These are phyloP conservation scores for Aspergillus unguis DNA, from an alignment of 2,329 filamentous ascomycete genomes.

Conservation along the genomic window DNA sequence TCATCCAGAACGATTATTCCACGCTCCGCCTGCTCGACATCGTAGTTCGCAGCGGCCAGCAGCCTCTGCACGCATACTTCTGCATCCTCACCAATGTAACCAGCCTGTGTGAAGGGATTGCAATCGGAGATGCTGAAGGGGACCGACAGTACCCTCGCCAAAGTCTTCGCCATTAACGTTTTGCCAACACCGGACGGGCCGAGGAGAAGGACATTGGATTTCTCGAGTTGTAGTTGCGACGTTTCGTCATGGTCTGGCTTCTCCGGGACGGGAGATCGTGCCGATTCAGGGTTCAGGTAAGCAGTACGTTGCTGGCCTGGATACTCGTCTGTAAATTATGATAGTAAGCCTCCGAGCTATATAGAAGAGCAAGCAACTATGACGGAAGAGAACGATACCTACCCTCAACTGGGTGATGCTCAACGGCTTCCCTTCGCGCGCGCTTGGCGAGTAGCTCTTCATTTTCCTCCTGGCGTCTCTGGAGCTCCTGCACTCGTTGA, in stretches of 20 bases:
- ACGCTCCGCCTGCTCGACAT: conserved; percentile 76
- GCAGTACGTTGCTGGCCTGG: conserved; percentile 59
- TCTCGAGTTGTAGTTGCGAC: conserved; percentile 74
- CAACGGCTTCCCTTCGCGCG: conserved; percentile 65
- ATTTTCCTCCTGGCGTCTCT: conserved; percentile 74
- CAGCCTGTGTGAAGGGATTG: conserved; percentile 91
- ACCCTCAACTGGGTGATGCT: conserved; percentile 78
- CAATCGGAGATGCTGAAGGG: conserved; percentile 95
- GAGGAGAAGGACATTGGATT: conserved; percentile 87
- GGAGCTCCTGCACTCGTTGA: conserved; percentile 73
- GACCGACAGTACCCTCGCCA: conserved; percentile 89
- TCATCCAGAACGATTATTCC: conserved; percentile 96
- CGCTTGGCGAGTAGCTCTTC: conserved; percentile 70
- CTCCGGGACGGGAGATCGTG: conserved; percentile 25
- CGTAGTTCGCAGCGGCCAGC: conserved; percentile 85
- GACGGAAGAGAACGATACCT: conserved; percentile 12
- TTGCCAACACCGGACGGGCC: conserved; percentile 95
- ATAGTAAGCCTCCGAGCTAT: neutral
- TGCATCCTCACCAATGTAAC: conserved; percentile 97
- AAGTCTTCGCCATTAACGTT: conserved; percentile 85
- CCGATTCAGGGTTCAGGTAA: conserved; percentile 31
- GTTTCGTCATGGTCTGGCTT: conserved; percentile 50
- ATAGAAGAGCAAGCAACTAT: no score
- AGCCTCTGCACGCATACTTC: conserved; percentile 90
- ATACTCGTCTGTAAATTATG: conserved; percentile 53